A percentile compares a stretch with the other conserved stretches of the same genome.
Evolutionary conservation across 2,329 filamentous ascomycete species (phyloP).

Genomic region (Talaromyces islandicus): DNA sequence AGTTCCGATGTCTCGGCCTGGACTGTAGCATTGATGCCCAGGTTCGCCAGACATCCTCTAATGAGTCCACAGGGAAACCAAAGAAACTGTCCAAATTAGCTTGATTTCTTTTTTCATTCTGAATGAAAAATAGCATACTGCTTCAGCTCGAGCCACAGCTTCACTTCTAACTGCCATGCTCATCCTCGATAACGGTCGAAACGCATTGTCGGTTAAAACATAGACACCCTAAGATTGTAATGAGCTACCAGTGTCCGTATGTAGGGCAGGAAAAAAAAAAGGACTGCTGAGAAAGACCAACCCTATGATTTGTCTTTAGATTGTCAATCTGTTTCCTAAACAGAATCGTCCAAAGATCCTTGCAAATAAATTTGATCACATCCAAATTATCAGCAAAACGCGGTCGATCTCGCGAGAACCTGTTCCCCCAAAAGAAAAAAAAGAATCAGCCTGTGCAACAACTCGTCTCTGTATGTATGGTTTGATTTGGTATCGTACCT

Average conservation of each 20-base stretch:
- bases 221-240: conserved; percentile 68
- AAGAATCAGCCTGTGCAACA: not conserved
- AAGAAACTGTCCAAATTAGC: conserved; percentile 58
- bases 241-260: not conserved
- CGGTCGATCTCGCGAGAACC: conserved; percentile 59
- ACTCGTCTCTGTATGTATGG: not conserved
- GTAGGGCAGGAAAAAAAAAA: not conserved
- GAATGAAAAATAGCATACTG: conserved; percentile 43
- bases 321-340: conserved; percentile 98
- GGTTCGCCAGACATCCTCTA: conserved; percentile 79
- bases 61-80: conserved; percentile 95
- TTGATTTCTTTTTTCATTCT: not conserved
- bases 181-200: conserved; percentile 85
- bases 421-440: conserved; percentile 9
- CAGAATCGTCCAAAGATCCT: conserved; percentile 91
- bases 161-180: conserved; percentile 71
- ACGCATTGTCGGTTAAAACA: conserved; percentile 87
- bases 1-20: conserved; percentile 85
- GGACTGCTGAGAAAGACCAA: conserved; percentile 25
- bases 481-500: conserved; percentile 48
- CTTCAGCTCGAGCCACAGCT: conserved; percentile 68
- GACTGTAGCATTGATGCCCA: conserved; percentile 87
- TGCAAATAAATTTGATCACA: conserved; percentile 97
- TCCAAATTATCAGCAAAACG: conserved; percentile 89
- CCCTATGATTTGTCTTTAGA: conserved; percentile 93